phyloP scores from a whole-genome alignment of 148 eudicot species.

The Vaccinium darrowii region DNA sequence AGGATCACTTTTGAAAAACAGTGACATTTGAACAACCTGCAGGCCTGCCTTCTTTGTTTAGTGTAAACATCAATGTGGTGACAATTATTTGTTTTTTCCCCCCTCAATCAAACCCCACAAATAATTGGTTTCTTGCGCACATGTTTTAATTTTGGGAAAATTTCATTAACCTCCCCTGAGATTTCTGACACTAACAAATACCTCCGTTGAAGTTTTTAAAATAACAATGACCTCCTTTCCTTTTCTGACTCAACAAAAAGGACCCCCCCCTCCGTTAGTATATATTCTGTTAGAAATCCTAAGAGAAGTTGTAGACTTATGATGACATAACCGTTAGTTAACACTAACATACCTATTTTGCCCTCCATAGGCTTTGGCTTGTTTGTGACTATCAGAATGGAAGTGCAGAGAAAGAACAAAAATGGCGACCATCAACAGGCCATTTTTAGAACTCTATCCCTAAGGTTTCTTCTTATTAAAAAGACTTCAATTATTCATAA shows the following conservation, averaged over 20 bases:
- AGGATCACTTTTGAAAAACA: slow-evolving; percentile 1
- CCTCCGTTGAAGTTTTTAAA: background rate
- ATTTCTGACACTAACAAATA: background rate
- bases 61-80: background rate
- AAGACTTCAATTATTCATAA: background rate
- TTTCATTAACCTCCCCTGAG: too few species aligned
- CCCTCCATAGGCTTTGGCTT: background rate
- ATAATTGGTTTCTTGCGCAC: background rate
- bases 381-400: background rate
- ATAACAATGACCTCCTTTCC: background rate
- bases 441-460: background rate
- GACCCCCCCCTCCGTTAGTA: background rate
- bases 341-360: background rate
- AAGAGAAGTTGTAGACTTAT: background rate
- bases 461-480: background rate
- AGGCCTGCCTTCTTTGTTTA: background rate
- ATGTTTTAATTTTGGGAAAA: slow-evolving; percentile 1
- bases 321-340: background rate
- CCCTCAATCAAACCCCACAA: background rate
- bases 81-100: background rate
- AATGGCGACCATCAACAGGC: background rate
- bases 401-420: background rate
- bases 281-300: background rate
- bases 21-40: slow-evolving; percentile 17
- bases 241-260: background rate